A percentile compares a stretch with the other conserved stretches of the same genome.
Evolutionary conservation across 1,139 yeast genomes (phyloP).

Genomic region (Torulaspora globosa): DNA sequence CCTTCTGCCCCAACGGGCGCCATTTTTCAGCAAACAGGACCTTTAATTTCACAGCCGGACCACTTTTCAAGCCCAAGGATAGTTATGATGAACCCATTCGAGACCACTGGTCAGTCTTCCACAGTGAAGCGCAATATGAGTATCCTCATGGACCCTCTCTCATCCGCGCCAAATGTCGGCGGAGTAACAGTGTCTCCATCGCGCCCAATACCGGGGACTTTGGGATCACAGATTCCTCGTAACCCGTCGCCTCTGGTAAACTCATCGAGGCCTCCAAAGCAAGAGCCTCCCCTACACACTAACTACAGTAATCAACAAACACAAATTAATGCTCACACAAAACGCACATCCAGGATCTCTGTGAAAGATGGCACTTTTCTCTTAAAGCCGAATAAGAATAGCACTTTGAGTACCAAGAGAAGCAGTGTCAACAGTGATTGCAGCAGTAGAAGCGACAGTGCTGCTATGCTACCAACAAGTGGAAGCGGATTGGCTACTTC

Average conservation of each 20-base stretch:
- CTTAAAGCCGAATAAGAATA: constrained; percentile 6
- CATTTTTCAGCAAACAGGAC: constrained; percentile 1
- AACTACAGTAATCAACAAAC: not conserved
- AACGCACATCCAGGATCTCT: constrained; percentile 8
- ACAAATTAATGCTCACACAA: not conserved
- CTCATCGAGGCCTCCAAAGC: constrained; percentile 9
- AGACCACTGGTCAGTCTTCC: constrained; percentile 30
- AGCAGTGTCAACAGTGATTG: constrained; percentile 11
- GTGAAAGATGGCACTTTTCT: constrained; percentile 11
- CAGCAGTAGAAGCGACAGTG: constrained; percentile 9
- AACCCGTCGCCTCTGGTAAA: constrained; percentile 12
- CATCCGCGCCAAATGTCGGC: constrained; percentile 27
- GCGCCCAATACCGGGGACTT: not conserved
- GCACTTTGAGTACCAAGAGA: constrained; percentile 9
- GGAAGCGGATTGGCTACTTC: constrained; percentile 1
- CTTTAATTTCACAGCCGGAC: constrained; percentile 11
- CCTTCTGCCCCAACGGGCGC: constrained; percentile 14
- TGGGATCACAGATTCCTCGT: constrained; percentile 11
- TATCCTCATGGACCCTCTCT: constrained; percentile 38
- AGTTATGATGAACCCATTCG: constrained; percentile 33
- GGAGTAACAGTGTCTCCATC: constrained; percentile 2
- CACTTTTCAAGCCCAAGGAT: constrained; percentile 15
- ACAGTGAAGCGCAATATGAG: constrained; percentile 36
- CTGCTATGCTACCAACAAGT: constrained; percentile 2
- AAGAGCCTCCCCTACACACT: constrained; percentile 2